Evolutionary conservation across 2,329 filamentous ascomycete species (phyloP), one percentile per base, ranked within the genome.

Genomic region (Coniochaeta sp.): DNA sequence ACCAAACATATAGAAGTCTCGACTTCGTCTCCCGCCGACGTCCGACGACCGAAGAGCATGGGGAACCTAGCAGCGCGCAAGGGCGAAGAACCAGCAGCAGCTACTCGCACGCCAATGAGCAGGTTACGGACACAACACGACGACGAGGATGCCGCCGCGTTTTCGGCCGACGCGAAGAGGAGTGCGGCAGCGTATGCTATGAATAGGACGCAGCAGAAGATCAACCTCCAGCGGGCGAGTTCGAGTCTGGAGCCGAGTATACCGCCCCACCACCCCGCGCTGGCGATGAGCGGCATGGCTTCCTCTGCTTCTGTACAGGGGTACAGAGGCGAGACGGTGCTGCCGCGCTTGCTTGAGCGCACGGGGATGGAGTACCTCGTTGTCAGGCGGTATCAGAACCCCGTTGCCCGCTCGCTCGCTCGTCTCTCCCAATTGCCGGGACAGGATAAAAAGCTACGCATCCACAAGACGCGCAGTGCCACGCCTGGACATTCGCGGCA

Each of bases 361-460:
- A 86, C 85, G 1, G 83, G 82, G 14, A 79, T 86, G 67, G 86
- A 89, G 62, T 89, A 89, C 63, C 75, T 84, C n/a, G 85, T 88
- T 8, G 83, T 90, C 30, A 78, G 85, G 51, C 75, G 86, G 42
- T 86, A 86, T 62, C 83, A 87, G 60, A 87, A 88, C 58, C 85
- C 86, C 0, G 74, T 89, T 16, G 81, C 78, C 5, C 77, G 85
- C 42, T 85, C 83, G 0, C 68, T 89, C 16, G 65, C 67, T 24
- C 73, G 82, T 24, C 64, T 85, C 10, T 65, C 74, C 26, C 72
- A 76, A 48, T 68, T 82, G 1, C 76, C 80, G 0, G 77, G 76
- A 7, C 64, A 71, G 27, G 72, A 81, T 49, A 78, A 74, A 61
- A 72, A 68, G 28, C 70, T 71, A 54, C 71, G 71, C 32, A 82